phyloP scores from a whole-genome alignment of 208 protist species.

The Leptomonas pyrrhocoris region DNA sequence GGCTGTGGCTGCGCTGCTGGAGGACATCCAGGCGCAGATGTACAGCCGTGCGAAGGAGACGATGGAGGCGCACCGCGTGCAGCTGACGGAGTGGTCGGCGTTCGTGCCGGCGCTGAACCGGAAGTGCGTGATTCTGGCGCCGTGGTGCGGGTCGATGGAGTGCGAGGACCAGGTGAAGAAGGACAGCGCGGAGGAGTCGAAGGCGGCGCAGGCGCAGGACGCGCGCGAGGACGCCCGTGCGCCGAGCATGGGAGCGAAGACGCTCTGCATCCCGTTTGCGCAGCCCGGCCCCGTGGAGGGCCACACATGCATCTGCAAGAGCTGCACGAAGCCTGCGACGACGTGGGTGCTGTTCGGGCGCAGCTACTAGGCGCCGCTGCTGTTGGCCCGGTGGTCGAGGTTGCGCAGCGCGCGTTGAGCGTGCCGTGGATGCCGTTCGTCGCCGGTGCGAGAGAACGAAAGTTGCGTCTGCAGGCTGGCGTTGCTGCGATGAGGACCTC shows the following conservation, averaged over 20 bases:
- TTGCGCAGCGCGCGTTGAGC: no score
- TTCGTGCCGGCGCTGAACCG: constrained; percentile 93
- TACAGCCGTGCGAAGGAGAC: constrained; percentile 58
- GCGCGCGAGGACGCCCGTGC: constrained; percentile 80
- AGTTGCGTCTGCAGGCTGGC: no score
- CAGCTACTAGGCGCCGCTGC: constrained; percentile 61
- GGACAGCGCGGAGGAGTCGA: constrained; percentile 87
- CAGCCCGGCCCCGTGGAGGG: constrained; percentile 82
- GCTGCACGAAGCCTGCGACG: constrained; percentile 68
- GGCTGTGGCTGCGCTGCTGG: constrained; percentile 53
- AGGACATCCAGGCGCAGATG: constrained; percentile 93
- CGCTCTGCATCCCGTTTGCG: constrained; percentile 96
- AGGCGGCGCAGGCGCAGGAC: constrained; percentile 51
- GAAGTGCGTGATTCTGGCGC: constrained; percentile 87
- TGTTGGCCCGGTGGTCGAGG: no score
- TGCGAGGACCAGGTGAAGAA: constrained; percentile 97
- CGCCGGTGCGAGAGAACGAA: no score
- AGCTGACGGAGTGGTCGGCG: constrained; percentile 86
- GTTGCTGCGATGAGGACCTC: no score
- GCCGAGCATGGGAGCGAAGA: constrained; percentile 96
- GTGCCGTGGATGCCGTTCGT: no score
- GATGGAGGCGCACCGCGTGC: constrained; percentile 58
- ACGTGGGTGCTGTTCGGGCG: constrained; percentile 88
- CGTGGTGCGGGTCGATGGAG: constrained; percentile 90
- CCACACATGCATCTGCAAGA: constrained; percentile 91